Evolutionary conservation across 164 flowering plant genomes (phyloP).

Genomic region (Aristolochia fimbriata): DNA sequence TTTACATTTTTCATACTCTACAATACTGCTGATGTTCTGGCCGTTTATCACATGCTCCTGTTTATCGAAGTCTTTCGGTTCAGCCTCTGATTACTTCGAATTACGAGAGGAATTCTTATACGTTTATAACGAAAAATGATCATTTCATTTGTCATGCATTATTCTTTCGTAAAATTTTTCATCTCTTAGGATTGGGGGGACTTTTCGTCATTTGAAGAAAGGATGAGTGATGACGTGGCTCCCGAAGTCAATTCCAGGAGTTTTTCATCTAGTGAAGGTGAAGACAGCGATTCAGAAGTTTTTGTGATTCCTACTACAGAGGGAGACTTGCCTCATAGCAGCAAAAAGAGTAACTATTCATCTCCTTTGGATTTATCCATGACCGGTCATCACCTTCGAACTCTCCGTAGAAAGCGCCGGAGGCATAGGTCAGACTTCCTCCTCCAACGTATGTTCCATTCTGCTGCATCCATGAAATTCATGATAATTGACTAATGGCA

Average conservation of each 20-base stretch:
- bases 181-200: conserved; percentile 30
- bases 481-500: neutral
- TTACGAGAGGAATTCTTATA: too few relatives aligned
- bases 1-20: too few relatives aligned
- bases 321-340: conserved; percentile 43
- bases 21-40: too few relatives aligned
- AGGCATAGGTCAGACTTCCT: conserved; percentile 27
- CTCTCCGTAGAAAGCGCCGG: conserved; percentile 31
- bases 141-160: too few relatives aligned
- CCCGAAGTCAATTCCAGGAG: conserved; percentile 13
- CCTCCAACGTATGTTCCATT: neutral
- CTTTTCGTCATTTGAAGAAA: conserved; percentile 36
- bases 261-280: conserved; percentile 69
- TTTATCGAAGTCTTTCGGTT: neutral
- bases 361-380: conserved; percentile 10
- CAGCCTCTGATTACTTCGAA: too few relatives aligned
- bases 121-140: too few relatives aligned
- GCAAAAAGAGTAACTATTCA: conserved; percentile 30
- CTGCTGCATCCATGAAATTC: neutral
- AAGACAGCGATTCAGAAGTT: conserved; percentile 68
- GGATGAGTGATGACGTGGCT: conserved; percentile 30
- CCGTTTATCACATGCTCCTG: neutral
- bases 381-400: conserved; percentile 46
- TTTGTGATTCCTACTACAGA: conserved; percentile 48
- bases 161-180: neutral